Conservation (phyloP, 495 filamentous ascomycete species). For the Aspergillus nidulans region DNA sequence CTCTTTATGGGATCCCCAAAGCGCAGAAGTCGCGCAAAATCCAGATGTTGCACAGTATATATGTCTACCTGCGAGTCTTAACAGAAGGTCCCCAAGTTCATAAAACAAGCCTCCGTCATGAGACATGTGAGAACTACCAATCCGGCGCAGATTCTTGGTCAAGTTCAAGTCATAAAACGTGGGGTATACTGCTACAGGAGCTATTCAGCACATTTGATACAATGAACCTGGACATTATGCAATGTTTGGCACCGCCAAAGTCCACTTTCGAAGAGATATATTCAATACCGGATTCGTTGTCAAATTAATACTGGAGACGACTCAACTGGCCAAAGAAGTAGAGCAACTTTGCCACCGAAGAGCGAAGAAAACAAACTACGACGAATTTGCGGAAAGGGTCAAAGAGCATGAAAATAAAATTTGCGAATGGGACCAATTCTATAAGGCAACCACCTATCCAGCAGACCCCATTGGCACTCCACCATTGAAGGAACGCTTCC, state of each 20-base stretch:
- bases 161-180: neutral
- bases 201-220: neutral
- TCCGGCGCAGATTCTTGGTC: neutral
- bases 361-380: neutral
- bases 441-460: neutral
- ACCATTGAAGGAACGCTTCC: conserved; percentile 4
- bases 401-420: conserved; percentile 6
- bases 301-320: conserved; percentile 8
- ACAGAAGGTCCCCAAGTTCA: conserved; percentile 1
- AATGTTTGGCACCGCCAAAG: neutral
- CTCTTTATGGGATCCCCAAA: conserved; percentile 6
- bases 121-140: neutral
- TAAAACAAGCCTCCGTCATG: neutral
- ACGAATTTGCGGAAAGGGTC: neutral
- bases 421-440: conserved; percentile 6
- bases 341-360: neutral
- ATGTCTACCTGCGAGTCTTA: conserved; percentile 15
- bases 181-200: conserved; percentile 2
- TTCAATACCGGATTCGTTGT: conserved; percentile 3
- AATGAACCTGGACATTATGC: conserved; percentile 2
- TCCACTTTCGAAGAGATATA: conserved; percentile 11
- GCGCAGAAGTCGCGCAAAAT: conserved; percentile 14
- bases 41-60: conserved; percentile 18
- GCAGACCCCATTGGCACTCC: neutral
- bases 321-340: neutral